A percentile compares a stretch with the other conserved stretches of the same genome.
phyloP scores from a whole-genome alignment of 495 filamentous ascomycete genomes.

The Talaromyces borbonicus region DNA sequence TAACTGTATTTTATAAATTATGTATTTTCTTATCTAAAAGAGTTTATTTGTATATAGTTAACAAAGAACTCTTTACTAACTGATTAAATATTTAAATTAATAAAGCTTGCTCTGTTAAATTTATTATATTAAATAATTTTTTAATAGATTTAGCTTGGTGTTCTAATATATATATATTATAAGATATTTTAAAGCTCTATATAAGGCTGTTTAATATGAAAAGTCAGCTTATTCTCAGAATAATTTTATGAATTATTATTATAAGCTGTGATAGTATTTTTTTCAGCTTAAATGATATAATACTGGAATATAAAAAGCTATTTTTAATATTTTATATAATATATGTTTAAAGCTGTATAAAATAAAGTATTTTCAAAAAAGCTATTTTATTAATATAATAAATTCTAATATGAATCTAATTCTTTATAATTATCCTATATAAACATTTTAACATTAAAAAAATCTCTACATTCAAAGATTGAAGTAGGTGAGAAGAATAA shows the following conservation, averaged over 20 bases:
- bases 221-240: neutral
- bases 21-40: neutral
- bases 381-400: constrained; percentile 13
- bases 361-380: constrained; percentile 9
- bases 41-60: neutral
- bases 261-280: neutral
- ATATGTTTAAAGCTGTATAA: neutral
- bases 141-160: neutral
- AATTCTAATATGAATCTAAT: neutral
- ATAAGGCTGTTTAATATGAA: neutral
- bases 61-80: neutral
- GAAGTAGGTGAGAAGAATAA: constrained; percentile 11
- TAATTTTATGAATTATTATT: neutral
- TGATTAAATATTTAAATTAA: neutral
- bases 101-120: neutral
- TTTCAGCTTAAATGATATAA: neutral
- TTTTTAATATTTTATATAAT: neutral
- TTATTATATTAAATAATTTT: neutral
- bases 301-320: neutral
- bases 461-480: constrained; percentile 15
- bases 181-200: neutral
- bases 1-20: neutral
- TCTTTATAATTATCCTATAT: neutral
- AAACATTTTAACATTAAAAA: constrained; percentile 9
- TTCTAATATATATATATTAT: neutral